These are phyloP conservation scores for Colletotrichum viniferum DNA, from an alignment of 2,329 filamentous ascomycete species.

Conservation along the genomic window DNA sequence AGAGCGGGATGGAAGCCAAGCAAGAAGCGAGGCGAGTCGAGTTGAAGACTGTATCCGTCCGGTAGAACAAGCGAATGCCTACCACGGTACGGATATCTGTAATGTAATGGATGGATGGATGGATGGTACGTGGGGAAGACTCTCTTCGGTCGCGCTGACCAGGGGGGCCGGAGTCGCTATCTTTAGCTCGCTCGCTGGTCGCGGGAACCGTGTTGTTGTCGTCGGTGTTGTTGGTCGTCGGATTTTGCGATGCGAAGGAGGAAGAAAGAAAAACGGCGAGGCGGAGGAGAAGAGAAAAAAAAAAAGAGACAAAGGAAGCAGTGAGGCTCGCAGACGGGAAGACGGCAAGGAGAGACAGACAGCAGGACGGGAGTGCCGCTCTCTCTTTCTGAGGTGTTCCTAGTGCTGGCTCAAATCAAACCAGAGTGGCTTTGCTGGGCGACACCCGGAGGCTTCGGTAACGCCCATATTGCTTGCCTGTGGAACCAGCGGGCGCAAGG, in stretches of 20 bases:
- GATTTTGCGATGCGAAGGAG: neutral
- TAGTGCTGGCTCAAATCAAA: neutral
- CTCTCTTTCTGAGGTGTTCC: neutral
- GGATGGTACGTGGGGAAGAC: neutral
- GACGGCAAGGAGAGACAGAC: conserved; percentile 6
- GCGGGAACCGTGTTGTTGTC: neutral
- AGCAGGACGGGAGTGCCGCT: neutral
- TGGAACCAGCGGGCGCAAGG: neutral
- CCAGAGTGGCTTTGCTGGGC: neutral
- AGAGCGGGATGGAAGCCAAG: neutral
- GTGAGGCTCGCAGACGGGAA: neutral
- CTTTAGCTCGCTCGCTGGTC: neutral
- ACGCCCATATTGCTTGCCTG: conserved; percentile 3
- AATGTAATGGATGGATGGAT: neutral
- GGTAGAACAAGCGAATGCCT: conserved; percentile 20
- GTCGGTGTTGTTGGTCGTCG: neutral
- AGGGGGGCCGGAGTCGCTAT: neutral
- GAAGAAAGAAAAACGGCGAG: neutral
- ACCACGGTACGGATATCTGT: neutral
- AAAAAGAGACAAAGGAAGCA: neutral
- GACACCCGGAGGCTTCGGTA: conserved; percentile 17
- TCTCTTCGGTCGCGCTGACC: neutral
- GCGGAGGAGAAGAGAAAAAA: neutral
- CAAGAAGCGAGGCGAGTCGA: neutral
- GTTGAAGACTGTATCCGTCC: neutral